phyloP scores from a whole-genome alignment of 2,329 filamentous ascomycete species.

The Aureobasidium sp. region DNA sequence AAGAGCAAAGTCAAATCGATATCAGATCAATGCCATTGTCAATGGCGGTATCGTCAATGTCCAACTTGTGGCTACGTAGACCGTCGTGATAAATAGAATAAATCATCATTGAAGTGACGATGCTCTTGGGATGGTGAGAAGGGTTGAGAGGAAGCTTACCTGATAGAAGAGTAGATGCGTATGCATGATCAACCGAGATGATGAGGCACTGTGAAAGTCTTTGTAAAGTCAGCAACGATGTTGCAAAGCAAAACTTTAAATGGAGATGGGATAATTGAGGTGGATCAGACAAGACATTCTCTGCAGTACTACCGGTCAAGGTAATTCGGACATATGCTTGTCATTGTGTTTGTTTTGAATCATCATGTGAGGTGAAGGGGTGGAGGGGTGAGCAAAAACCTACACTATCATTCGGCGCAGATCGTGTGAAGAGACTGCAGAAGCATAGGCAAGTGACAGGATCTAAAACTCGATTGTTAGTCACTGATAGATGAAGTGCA shows the following conservation, averaged over 20 bases:
- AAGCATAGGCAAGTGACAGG: background rate
- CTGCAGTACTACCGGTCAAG: conserved; percentile 29
- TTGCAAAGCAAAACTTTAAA: conserved; percentile 24
- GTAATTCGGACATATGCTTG: conserved; percentile 35
- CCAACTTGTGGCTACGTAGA: conserved; percentile 32
- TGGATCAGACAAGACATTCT: conserved; percentile 22
- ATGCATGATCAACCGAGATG: background rate
- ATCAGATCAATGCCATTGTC: conserved; percentile 25
- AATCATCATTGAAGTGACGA: conserved; percentile 26
- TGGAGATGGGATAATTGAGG: background rate
- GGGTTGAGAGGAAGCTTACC: too few species aligned
- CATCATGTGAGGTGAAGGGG: conserved; percentile 22
- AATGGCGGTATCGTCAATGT: conserved; percentile 33
- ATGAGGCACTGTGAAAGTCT: background rate
- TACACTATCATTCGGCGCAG: background rate
- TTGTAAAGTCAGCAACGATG: conserved; percentile 13
- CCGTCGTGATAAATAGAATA: conserved; percentile 32
- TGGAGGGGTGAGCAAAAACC: background rate
- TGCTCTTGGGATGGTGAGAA: background rate
- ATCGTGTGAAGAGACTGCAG: background rate
- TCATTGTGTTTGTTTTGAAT: conserved; percentile 27
- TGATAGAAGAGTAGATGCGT: background rate
- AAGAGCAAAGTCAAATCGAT: background rate
- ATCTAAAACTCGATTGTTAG: conserved; percentile 9
- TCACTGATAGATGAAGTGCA: background rate